Conservation (phyloP, 2,329 filamentous ascomycete genomes). For the Ilyonectria destructans region DNA sequence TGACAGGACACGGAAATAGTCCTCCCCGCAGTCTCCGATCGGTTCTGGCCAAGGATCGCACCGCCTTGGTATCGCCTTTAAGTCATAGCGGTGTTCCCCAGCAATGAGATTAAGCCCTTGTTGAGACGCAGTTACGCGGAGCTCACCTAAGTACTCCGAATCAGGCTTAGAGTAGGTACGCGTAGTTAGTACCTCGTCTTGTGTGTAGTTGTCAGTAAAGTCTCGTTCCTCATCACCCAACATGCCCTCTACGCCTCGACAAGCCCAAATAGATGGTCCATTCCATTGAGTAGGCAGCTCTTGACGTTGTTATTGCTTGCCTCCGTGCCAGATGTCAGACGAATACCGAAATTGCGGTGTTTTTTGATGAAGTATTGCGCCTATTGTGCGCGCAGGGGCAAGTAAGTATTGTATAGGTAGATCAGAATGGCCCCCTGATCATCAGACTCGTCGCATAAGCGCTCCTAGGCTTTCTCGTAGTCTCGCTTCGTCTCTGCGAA, state of each 20-base stretch:
- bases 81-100: background rate
- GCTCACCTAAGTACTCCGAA: slow-evolving; percentile 3
- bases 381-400: slow-evolving; percentile 25
- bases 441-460: slow-evolving; percentile 17
- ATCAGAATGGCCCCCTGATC: slow-evolving; percentile 20
- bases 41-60: background rate
- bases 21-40: background rate
- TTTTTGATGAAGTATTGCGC: slow-evolving; percentile 25
- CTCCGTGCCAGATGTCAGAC: slow-evolving; percentile 26
- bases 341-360: slow-evolving; percentile 30
- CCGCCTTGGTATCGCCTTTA: background rate
- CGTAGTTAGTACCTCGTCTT: slow-evolving; percentile 24
- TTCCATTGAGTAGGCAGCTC: slow-evolving; percentile 25
- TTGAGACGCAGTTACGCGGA: background rate
- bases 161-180: slow-evolving; percentile 11
- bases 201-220: slow-evolving; percentile 17
- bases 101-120: background rate
- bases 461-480: slow-evolving; percentile 1
- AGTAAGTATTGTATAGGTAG: slow-evolving; percentile 24
- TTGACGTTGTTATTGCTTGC: slow-evolving; percentile 27
- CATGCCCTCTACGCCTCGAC: slow-evolving; percentile 27
- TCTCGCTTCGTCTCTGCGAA: slow-evolving; percentile 1
- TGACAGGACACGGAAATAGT: background rate
- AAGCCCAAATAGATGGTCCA: slow-evolving; percentile 17
- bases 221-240: slow-evolving; percentile 24